phyloP scores from a whole-genome alignment of 1,284 basidiomycete species.

The Neotropicomus parvogracilis region DNA sequence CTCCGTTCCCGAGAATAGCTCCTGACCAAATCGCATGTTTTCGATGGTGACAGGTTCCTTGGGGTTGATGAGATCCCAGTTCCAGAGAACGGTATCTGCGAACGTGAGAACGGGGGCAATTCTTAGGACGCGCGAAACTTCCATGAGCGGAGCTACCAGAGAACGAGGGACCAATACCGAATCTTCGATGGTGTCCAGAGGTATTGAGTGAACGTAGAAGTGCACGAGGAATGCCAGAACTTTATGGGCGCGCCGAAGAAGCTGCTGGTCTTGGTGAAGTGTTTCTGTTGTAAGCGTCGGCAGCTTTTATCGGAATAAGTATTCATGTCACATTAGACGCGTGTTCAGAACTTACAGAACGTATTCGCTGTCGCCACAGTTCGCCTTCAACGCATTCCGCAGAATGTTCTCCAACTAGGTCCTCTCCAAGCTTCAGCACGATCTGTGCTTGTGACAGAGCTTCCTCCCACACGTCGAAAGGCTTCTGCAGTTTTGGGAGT shows the following conservation, averaged over 20 bases:
- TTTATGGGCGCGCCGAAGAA: constrained; percentile 80
- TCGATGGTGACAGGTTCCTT: constrained; percentile 51
- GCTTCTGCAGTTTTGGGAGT: constrained; percentile 53
- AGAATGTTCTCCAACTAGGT: constrained; percentile 46
- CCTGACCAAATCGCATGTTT: constrained; percentile 60
- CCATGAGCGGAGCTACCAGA: constrained; percentile 77
- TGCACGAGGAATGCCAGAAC: constrained; percentile 88
- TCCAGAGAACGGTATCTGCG: constrained; percentile 95
- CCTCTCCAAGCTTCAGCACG: constrained; percentile 60
- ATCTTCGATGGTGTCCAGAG: constrained; percentile 39
- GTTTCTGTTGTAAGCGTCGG: constrained; percentile 57
- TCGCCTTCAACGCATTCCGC: constrained; percentile 52
- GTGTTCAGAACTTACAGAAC: constrained; percentile 48
- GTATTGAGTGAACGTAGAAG: constrained; percentile 84
- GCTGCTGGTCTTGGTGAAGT: constrained; percentile 52
- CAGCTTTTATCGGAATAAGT: constrained; percentile 48
- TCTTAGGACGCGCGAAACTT: constrained; percentile 73
- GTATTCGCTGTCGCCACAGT: constrained; percentile 65
- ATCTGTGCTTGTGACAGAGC: constrained; percentile 55
- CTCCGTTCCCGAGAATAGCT: constrained; percentile 80
- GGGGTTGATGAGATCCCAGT: constrained; percentile 69
- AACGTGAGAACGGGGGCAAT: constrained; percentile 94
- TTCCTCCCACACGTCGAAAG: constrained; percentile 73
- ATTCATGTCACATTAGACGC: constrained; percentile 2
- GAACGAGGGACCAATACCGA: constrained; percentile 65